A percentile compares a stretch with the other conserved stretches of the same genome.
These are phyloP conservation scores for Leishmania gerbilli DNA, from an alignment of 208 protist genomes.

Conservation along the genomic window DNA sequence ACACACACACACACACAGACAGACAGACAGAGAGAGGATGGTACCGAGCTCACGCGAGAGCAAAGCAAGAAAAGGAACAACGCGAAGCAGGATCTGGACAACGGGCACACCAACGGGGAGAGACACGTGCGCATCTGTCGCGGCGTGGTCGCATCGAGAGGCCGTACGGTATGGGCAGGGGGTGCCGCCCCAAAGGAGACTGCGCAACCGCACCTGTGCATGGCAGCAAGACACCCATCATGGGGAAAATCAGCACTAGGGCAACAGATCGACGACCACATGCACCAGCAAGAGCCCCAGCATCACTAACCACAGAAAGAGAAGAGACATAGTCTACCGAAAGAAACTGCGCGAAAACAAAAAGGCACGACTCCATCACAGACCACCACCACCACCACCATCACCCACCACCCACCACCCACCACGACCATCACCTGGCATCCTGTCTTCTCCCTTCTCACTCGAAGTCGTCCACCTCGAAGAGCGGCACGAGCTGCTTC, in stretches of 20 bases:
- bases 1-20: neutral
- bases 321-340: neutral
- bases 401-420: no score
- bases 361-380: neutral
- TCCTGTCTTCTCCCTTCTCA: neutral
- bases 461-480: conserved; percentile 42
- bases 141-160: neutral
- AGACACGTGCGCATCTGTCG: neutral
- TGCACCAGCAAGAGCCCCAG: neutral
- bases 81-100: neutral
- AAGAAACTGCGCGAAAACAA: neutral
- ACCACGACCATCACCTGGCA: neutral
- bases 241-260: neutral
- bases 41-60: neutral
- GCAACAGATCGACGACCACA: no score
- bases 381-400: neutral
- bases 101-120: neutral
- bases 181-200: neutral
- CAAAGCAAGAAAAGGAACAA: neutral
- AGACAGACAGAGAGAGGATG: neutral
- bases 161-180: neutral
- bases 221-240: neutral
- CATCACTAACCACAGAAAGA: neutral
- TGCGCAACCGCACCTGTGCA: neutral
- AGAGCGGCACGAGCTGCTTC: conserved; percentile 47